A percentile compares a stretch with the other conserved stretches of the same genome.
Conservation (phyloP, 495 filamentous ascomycete species). For the Penicillium mononematosum region DNA sequence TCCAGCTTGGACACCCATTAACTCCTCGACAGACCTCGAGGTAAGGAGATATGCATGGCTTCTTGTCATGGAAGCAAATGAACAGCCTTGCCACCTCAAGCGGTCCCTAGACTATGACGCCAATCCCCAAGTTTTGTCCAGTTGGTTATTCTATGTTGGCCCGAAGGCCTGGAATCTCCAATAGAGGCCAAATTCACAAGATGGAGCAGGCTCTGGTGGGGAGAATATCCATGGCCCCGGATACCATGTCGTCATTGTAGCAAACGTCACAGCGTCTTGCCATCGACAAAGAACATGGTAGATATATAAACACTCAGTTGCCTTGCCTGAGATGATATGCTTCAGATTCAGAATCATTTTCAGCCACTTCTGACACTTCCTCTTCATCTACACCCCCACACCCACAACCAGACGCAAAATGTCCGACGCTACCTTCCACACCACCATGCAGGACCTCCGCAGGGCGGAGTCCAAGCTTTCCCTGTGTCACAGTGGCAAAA, state of each 20-base stretch:
- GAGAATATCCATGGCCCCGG: slow-evolving; percentile 10
- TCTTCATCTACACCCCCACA: background rate
- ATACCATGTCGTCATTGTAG: slow-evolving; percentile 22
- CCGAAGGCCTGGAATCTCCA: background rate
- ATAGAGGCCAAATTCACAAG: background rate
- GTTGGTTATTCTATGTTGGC: background rate
- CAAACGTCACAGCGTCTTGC: slow-evolving; percentile 18
- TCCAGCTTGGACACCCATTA: background rate
- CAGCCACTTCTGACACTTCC: background rate
- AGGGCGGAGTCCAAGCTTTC: slow-evolving; percentile 50
- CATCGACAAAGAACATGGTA: background rate
- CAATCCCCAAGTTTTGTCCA: background rate
- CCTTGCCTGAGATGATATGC: background rate
- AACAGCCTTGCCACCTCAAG: slow-evolving; percentile 4
- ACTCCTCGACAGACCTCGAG: background rate
- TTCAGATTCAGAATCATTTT: background rate
- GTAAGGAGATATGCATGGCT: background rate
- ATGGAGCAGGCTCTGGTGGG: slow-evolving; percentile 12
- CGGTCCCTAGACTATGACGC: slow-evolving; percentile 2
- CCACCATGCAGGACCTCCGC: slow-evolving; percentile 51
- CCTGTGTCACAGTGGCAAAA: slow-evolving; percentile 39
- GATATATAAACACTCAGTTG: slow-evolving; percentile 12
- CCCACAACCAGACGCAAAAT: slow-evolving; percentile 27
- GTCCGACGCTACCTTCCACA: slow-evolving; percentile 52
- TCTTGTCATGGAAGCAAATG: background rate